Evolutionary conservation across 1,139 yeast genomes (phyloP).

Genomic region (Yamadazyma songkhlaensis): DNA sequence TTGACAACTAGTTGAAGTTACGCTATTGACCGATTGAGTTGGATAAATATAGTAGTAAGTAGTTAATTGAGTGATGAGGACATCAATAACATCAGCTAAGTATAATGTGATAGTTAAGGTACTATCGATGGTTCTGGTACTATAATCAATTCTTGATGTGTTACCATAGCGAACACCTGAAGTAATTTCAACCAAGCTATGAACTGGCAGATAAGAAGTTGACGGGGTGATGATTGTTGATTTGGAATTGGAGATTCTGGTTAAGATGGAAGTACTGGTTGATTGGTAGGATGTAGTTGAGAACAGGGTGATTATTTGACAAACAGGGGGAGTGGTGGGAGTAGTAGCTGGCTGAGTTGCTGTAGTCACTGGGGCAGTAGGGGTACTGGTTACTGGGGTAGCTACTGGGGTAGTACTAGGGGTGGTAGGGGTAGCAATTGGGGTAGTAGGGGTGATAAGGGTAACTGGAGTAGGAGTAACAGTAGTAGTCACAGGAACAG

Average conservation of each 20-base stretch:
- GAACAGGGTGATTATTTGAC: background rate
- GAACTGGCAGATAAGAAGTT: slow-evolving; percentile 5
- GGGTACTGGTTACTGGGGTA: slow-evolving; percentile 3
- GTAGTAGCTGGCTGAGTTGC: no score
- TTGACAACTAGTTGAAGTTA: background rate
- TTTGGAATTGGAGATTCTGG: background rate
- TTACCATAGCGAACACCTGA: background rate
- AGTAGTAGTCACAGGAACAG: background rate
- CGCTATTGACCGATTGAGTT: background rate
- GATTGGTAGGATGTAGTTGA: background rate
- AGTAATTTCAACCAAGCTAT: background rate
- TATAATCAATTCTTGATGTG: slow-evolving; percentile 5
- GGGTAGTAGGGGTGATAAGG: slow-evolving; percentile 1
- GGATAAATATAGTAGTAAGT: slow-evolving; percentile 9
- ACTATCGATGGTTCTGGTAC: slow-evolving; percentile 6
- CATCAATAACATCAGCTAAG: slow-evolving; percentile 6
- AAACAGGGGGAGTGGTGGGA: background rate
- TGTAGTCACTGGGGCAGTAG: slow-evolving; percentile 4
- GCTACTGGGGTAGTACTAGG: background rate
- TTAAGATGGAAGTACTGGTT: background rate
- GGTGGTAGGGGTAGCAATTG: background rate
- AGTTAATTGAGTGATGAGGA: slow-evolving; percentile 4
- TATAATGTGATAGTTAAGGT: slow-evolving; percentile 6
- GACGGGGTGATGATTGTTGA: background rate
- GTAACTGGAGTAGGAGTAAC: background rate